Evolutionary conservation across 2,329 filamentous ascomycete genomes (phyloP).

Genomic region (Apiospora saccharicola): DNA sequence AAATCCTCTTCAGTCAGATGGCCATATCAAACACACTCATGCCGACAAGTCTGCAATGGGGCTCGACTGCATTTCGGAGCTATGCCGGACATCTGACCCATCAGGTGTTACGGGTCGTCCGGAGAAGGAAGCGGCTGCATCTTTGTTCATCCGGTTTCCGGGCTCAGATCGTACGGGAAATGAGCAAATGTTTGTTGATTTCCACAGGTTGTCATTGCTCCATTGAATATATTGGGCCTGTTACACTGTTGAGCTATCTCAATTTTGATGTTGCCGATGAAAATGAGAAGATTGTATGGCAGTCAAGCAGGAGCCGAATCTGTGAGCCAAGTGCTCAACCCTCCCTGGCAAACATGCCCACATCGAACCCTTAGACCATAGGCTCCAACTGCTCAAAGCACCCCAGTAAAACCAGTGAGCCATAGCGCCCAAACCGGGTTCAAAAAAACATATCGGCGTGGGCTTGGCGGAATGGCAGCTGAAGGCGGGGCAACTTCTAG

Average conservation of each 20-base stretch:
- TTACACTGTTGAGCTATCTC: background rate
- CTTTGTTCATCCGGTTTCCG: background rate
- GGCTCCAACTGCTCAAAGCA: background rate
- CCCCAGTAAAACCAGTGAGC: background rate
- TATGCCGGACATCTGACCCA: background rate
- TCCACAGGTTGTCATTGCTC: background rate
- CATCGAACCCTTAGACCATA: background rate
- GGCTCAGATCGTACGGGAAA: background rate
- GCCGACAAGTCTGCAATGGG: background rate
- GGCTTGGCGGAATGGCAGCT: background rate
- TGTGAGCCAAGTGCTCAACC: background rate
- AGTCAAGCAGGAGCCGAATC: background rate
- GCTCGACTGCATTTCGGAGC: background rate
- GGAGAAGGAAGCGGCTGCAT: background rate
- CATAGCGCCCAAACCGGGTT: background rate
- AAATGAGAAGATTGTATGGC: background rate
- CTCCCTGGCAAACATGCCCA: too few relatives aligned
- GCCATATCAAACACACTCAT: too few relatives aligned
- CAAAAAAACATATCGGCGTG: too few relatives aligned
- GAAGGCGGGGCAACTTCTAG: constrained; percentile 10
- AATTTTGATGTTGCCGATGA: background rate
- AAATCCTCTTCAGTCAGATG: background rate
- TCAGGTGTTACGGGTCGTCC: background rate
- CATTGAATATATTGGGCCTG: background rate
- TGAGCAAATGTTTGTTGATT: background rate